Conservation (phyloP, 2,329 filamentous ascomycete genomes). For the Blumeriella jaapii region DNA sequence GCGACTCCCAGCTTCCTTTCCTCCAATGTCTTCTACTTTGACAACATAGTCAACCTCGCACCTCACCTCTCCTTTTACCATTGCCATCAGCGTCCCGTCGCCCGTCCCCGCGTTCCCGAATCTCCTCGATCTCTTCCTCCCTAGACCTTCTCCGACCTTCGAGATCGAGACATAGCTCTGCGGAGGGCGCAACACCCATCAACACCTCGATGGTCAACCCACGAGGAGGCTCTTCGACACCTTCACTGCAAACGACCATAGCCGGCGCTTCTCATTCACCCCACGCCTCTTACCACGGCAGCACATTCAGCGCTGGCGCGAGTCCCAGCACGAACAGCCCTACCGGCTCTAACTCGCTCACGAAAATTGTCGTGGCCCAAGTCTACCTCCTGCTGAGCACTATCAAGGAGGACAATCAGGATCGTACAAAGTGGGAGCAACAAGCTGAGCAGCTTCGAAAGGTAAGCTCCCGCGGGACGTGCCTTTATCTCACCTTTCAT, state of each 20-base stretch:
- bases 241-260: conserved; percentile 28
- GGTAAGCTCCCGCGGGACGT: conserved; percentile 38
- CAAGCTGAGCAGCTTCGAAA: conserved; percentile 88
- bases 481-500: not conserved
- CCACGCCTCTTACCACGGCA: conserved; percentile 36
- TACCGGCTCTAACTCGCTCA: conserved; percentile 51
- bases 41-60: no score
- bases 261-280: conserved; percentile 28
- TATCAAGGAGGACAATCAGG: conserved; percentile 80
- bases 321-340: conserved; percentile 29
- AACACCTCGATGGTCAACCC: conserved; percentile 29
- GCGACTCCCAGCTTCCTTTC: conserved; percentile 1
- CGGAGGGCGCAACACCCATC: conserved; percentile 25
- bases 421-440: conserved; percentile 80
- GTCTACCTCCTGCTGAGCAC: conserved; percentile 89
- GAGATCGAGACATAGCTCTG: conserved; percentile 27
- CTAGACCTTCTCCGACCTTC: conserved; percentile 26
- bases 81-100: conserved; percentile 5
- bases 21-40: no score
- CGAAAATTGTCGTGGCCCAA: conserved; percentile 91
- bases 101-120: not conserved
- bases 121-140: conserved; percentile 23
- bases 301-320: conserved; percentile 29
- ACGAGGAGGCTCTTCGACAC: conserved; percentile 29
- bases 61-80: no score